A percentile compares a stretch with the other conserved stretches of the same genome.
Conservation (phyloP, 495 filamentous ascomycete species). For the Penicillium odoratum region DNA sequence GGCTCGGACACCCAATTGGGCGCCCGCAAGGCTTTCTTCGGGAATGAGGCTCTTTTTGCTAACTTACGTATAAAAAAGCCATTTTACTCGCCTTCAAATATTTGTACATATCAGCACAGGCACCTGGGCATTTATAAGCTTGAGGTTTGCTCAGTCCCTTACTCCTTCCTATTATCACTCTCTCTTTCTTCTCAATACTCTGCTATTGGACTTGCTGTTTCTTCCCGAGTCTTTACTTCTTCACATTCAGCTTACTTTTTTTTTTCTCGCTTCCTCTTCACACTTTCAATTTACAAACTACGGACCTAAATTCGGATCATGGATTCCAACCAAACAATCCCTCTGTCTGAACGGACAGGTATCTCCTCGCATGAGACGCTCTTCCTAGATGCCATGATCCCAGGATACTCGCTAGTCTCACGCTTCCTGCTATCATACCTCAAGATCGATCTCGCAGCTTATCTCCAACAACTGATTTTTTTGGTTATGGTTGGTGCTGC, state of each 20-base stretch:
- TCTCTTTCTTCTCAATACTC: background rate
- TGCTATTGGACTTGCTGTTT: no score
- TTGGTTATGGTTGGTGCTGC: slow-evolving; percentile 49
- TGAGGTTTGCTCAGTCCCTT: no score
- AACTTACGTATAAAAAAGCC: slow-evolving; percentile 1
- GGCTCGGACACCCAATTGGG: background rate
- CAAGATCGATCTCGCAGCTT: slow-evolving; percentile 69
- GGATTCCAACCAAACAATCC: slow-evolving; percentile 22
- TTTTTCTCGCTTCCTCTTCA: background rate
- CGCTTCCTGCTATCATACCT: slow-evolving; percentile 58
- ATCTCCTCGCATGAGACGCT: slow-evolving; percentile 29
- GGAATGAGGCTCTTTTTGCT: slow-evolving; percentile 1
- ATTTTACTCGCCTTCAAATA: no score
- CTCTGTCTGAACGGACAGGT: slow-evolving; percentile 21
- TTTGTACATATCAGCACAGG: no score
- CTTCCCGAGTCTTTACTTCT: no score
- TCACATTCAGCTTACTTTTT: no score
- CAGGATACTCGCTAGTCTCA: slow-evolving; percentile 68
- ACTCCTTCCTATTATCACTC: background rate
- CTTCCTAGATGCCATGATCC: slow-evolving; percentile 74
- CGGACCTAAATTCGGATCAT: slow-evolving; percentile 12
- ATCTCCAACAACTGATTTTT: slow-evolving; percentile 62
- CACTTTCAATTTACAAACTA: background rate
- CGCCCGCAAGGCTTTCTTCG: background rate
- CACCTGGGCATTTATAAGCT: no score